Evolutionary conservation across 441 rosid species (phyloP), one percentile per base, ranked within the genome.

Genomic region (Eruca vesicaria): DNA sequence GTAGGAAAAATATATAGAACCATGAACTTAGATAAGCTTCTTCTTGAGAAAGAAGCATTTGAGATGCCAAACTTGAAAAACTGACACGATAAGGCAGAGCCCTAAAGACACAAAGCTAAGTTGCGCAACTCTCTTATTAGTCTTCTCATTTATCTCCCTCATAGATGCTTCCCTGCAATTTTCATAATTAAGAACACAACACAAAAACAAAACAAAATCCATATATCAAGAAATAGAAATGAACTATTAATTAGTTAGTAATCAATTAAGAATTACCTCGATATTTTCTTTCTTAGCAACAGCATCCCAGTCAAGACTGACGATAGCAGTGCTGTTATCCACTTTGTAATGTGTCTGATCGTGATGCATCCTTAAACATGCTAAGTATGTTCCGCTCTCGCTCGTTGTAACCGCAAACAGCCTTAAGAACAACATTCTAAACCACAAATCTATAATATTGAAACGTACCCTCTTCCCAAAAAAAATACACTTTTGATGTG

Each of bases 271-370:
- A 32, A 80, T 76, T 68, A 68, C 95, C 97, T 90, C 90, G 59
- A 92, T 86, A 72, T 90, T 86, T 71, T 92, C 92, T 74, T 86
- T 92, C 84, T 79, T 92, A 0, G 92, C 96, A 73, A 92, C 86
- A 14, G 93, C 80, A 7, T 89, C 92, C 97, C 96, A 92, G 75
- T 92, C 93, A 20, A 92, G 78, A 28, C 85, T 83, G 53, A 92
- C 71, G 63, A 87, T 83, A 31, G 69, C 66, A 16, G 58, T 72
- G 21, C 2, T 31, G 10, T 71, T 76, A n/a, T 43, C 18, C 31
- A 16, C 4, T 18, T 73, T 63, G 65, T 75, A 77, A 68, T 80
- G 84, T 57, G 84, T 78, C 19, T 76, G 84, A 14, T 76, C 80
- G 7, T 69, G 79, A 62, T 81, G 86, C 76, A 80, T 38, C 83